A percentile compares a stretch with the other conserved stretches of the same genome.
Evolutionary conservation across 2,329 filamentous ascomycete genomes (phyloP).

Genomic region (Pestalotiopsis sp.): DNA sequence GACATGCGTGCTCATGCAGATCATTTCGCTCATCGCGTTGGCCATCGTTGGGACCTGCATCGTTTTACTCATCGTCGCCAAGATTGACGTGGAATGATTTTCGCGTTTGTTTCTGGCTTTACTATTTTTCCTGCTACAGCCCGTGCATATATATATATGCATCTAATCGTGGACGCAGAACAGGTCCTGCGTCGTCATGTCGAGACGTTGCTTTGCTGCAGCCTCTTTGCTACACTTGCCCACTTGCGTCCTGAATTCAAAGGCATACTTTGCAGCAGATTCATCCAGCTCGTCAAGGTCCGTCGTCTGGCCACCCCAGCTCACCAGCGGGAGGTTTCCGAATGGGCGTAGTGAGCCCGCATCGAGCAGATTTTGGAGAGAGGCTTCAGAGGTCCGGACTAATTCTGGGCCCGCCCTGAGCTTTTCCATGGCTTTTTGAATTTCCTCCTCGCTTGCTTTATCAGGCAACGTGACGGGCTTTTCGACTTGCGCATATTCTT

Average conservation of each 20-base stretch:
- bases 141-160: neutral
- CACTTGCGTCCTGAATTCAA: constrained; percentile 62
- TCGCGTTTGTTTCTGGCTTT: neutral
- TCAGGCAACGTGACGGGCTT: constrained; percentile 22
- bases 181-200: constrained; percentile 57
- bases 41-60: constrained; percentile 69
- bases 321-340: constrained; percentile 58
- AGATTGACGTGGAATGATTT: constrained; percentile 30
- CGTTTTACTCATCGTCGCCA: constrained; percentile 58
- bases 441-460: constrained; percentile 29
- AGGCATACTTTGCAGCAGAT: constrained; percentile 54
- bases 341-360: constrained; percentile 46
- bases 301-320: constrained; percentile 62
- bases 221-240: constrained; percentile 63
- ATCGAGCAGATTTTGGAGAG: constrained; percentile 52
- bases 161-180: constrained; percentile 58
- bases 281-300: constrained; percentile 41
- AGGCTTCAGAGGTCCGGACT: constrained; percentile 47
- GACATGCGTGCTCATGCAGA: constrained; percentile 38
- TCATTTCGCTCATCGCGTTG: constrained; percentile 63
- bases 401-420: constrained; percentile 28
- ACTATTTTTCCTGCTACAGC: neutral
- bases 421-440: constrained; percentile 26
- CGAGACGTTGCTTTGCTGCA: constrained; percentile 28
- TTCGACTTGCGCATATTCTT: constrained; percentile 56